Evolutionary conservation across 768 basidiomycete genomes (phyloP).

Genomic region (Tulasnella calospora): DNA sequence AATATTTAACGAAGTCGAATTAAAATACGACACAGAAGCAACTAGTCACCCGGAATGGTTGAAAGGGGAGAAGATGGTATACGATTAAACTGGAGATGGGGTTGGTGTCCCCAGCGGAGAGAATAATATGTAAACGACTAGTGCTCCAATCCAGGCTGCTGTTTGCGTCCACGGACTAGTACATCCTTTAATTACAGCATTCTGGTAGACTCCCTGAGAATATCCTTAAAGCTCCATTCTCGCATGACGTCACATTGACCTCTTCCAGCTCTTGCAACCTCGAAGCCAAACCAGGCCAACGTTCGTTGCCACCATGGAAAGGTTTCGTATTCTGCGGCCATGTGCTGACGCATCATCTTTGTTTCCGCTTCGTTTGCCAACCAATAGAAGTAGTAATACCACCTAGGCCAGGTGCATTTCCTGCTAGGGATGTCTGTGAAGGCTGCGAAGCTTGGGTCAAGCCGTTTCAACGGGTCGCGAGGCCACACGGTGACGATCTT

Average conservation of each 20-base stretch:
- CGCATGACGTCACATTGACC: conserved; percentile 10
- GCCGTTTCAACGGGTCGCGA: conserved; percentile 30
- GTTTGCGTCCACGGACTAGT: background rate
- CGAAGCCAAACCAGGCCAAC: conserved; percentile 16
- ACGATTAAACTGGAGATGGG: background rate
- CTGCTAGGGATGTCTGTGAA: conserved; percentile 31
- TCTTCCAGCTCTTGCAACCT: background rate
- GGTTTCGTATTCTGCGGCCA: conserved; percentile 8
- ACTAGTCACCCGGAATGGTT: background rate
- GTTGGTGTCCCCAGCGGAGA: background rate
- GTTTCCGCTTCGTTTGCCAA: conserved; percentile 37
- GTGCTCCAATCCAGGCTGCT: background rate
- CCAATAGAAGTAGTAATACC: conserved; percentile 53
- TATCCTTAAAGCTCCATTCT: conserved; percentile 18
- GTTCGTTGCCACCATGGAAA: background rate
- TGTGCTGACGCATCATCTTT: conserved; percentile 28
- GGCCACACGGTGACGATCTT: conserved; percentile 46
- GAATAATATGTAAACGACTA: background rate
- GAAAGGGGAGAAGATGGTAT: conserved; percentile 4
- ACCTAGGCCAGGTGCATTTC: conserved; percentile 39
- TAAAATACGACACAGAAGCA: conserved; percentile 45
- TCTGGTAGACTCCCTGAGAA: conserved; percentile 3
- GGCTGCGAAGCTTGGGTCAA: conserved; percentile 1
- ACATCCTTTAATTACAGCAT: background rate
- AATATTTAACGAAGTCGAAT: conserved; percentile 79